Evolutionary conservation across 2,329 filamentous ascomycete species (phyloP).

Genomic region (Didymella segeticola): DNA sequence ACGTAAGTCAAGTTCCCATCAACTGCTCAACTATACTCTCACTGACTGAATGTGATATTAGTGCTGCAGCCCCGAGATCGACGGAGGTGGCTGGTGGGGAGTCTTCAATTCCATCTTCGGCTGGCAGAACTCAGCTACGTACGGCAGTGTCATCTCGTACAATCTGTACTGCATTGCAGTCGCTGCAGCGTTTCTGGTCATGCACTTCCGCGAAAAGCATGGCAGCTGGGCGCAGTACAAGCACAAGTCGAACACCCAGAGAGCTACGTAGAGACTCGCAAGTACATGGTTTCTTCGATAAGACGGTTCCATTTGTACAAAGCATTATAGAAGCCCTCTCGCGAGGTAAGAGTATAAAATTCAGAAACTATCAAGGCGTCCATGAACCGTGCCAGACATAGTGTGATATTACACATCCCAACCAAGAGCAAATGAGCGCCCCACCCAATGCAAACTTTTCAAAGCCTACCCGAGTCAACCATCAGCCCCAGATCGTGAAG

Average conservation of each 20-base stretch:
- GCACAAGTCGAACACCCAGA: neutral
- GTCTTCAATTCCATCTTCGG: conserved; percentile 84
- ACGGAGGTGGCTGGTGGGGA: conserved; percentile 80
- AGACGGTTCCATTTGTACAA: too few species aligned
- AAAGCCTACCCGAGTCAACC: too few species aligned
- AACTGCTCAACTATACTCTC: neutral
- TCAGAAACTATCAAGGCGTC: too few species aligned
- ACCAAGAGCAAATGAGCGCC: too few species aligned
- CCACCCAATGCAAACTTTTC: too few species aligned
- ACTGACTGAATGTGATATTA: conserved; percentile 37
- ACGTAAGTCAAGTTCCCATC: conserved; percentile 57
- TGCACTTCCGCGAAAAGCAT: conserved; percentile 69
- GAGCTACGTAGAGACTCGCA: neutral
- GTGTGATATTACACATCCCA: too few species aligned
- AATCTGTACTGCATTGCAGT: conserved; percentile 82
- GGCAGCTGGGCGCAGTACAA: neutral
- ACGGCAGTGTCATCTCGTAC: conserved; percentile 83
- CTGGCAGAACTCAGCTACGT: conserved; percentile 86
- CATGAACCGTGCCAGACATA: too few species aligned
- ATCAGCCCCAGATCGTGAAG: too few species aligned
- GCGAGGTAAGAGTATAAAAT: too few species aligned
- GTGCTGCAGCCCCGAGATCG: conserved; percentile 76
- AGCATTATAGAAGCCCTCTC: too few species aligned
- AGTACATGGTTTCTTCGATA: too few species aligned
- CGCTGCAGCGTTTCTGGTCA: conserved; percentile 67